These are phyloP conservation scores for Mycena rosella DNA, from an alignment of 768 basidiomycete genomes.

Conservation along the genomic window DNA sequence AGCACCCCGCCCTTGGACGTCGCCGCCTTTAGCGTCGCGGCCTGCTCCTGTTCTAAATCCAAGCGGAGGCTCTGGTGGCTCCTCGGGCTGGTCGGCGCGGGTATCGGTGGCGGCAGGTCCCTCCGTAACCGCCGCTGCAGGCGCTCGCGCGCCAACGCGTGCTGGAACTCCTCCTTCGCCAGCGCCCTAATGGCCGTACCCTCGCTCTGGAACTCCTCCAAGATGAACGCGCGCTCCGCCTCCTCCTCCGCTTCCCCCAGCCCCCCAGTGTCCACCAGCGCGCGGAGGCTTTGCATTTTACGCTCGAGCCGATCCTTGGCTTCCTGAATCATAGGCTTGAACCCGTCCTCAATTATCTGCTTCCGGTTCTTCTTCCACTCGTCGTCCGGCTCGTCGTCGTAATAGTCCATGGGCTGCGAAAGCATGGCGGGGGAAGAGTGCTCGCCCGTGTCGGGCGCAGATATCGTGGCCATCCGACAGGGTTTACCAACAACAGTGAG, in stretches of 20 bases:
- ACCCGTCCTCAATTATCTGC: constrained; percentile 28
- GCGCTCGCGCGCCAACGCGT: constrained; percentile 28
- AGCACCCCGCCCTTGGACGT: constrained; percentile 8
- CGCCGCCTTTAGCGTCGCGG: constrained; percentile 29
- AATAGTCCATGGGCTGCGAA: constrained; percentile 11
- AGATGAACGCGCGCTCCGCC: neutral
- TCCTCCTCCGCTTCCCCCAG: constrained; percentile 22
- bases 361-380: constrained; percentile 30
- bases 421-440: constrained; percentile 8
- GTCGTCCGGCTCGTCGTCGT: constrained; percentile 33
- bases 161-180: constrained; percentile 35
- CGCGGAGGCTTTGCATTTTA: constrained; percentile 24
- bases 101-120: constrained; percentile 15
- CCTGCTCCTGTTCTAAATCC: constrained; percentile 35
- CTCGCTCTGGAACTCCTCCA: constrained; percentile 22
- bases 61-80: constrained; percentile 28
- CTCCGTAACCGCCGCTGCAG: constrained; percentile 18
- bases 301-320: constrained; percentile 35
- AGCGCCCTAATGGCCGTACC: constrained; percentile 18
- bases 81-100: constrained; percentile 11
- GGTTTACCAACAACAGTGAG: constrained; percentile 9
- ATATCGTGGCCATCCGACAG: constrained; percentile 16
- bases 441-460: constrained; percentile 11
- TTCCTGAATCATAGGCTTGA: constrained; percentile 29
- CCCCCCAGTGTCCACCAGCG: too few relatives aligned